Evolutionary conservation across 2,329 filamentous ascomycete species (phyloP), one percentile per base, ranked within the genome.

Genomic region (Malbranchea zuffiana): DNA sequence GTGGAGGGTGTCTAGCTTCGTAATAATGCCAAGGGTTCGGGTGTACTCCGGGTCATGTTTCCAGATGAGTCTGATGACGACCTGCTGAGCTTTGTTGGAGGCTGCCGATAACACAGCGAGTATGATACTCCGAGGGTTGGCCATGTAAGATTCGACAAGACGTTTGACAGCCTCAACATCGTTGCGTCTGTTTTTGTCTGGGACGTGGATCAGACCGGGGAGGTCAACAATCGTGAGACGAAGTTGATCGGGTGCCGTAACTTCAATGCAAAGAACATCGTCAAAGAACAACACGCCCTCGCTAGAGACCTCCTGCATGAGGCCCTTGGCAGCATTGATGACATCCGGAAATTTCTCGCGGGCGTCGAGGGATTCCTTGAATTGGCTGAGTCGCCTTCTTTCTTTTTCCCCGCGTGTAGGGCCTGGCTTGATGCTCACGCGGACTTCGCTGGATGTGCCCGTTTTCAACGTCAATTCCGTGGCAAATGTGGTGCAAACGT

Each of bases 1-100:
- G 15, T 23, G 19, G 3, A 40, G 5, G 0, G 76, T 55, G 39
- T 81, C 76, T 0, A 73, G 70, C 44, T 79, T 79, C 0, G 75
- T 80, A 1, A 79, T 58, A 2, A 70, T 53, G 0, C 64, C 62
- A 1, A 69, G 36, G 0, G 65, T 69, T 17, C 65, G 51, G 23
- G 47, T 40, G 0, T 63, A 61, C 3, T 47, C 40, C 0, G 43
- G 44, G 42, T 69, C 64, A 11, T 47, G 40, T 10, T 55, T 47
- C 20, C 52, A 46, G 0, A 65, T 62, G 24, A 63, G 45, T 15
- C 59, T 50, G 1, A 69, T 47, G 26, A 71, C 67, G 17, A 64
- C 60, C 33, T 70, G 65, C 0, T 59, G 68, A 0, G 60, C 60
- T 18, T 66, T 52, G 34, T 72, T 65, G 2, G 61, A 55, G 23